Base-by-base conservation (phyloP, 129 eudicot species). In the Tagetes erecta region DNA sequence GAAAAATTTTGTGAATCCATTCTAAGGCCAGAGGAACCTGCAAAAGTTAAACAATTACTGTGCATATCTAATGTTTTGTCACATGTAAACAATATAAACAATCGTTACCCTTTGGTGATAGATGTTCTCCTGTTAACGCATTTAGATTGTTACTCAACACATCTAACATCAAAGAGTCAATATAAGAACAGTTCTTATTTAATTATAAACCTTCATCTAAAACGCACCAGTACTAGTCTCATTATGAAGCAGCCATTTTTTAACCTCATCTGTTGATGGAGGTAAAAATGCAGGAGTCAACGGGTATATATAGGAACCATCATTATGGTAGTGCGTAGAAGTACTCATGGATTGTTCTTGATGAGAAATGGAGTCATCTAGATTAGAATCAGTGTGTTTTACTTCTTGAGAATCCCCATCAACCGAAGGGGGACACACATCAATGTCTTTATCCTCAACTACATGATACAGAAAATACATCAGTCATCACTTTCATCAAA, bases 201-300 rank as follows among this genome's bases (percentile, higher is more conserved):
- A 73, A 53, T 31, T 73, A 56, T 53, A 62, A 79, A 64, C 6
- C 70, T 69, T 45, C 37, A 66, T 38, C 47, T 60, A 36, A 42
- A 55, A 34, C 51, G 67, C 64, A 86, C 77, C 81, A 69, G 80
- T 46, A 68, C 55, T 80, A 72, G 80, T 46, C 64, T 46, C 80
- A 62, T 86, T 53, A 77, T 56, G 74, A 66, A 81, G 78, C 64
- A 90, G 86, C 96, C 97, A 91, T 64, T 77, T 80, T 6, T 59
- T 59, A 80, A 90, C 93, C 84, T 63, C 72, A 62, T 82, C 86
- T 40, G 50, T 44, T n/a, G 89, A 80, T 76, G 99, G 99, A 69
- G 99, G 96, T 85, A 83, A 76, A 59, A 81, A 12, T 11, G 84
- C 86, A 75, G 93, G 96, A 50, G 91, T 85, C 83, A 94, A 76